These are phyloP conservation scores for Kwoniella dejecticola DNA, from an alignment of 768 basidiomycete genomes.

Conservation along the genomic window DNA sequence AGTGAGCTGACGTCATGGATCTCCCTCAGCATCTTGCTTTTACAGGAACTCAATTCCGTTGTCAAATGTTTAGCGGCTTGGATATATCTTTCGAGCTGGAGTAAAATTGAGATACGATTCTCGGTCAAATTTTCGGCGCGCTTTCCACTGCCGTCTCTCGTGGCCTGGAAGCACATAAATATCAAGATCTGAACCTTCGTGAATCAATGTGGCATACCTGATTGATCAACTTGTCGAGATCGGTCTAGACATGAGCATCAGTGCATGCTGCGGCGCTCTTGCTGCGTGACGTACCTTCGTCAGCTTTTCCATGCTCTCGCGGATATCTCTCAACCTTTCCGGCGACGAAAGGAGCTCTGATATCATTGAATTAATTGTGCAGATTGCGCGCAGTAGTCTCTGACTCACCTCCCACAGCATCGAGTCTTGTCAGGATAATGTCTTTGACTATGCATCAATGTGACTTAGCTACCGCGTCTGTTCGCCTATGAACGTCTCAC, in stretches of 20 bases:
- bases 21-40: slow-evolving; percentile 51
- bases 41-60: neutral
- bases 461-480: neutral
- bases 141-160: neutral
- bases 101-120: slow-evolving; percentile 59
- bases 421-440: slow-evolving; percentile 75
- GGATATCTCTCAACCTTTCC: slow-evolving; percentile 2
- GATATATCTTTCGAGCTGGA: slow-evolving; percentile 74
- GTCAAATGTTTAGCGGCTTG: neutral
- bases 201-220: too few species aligned
- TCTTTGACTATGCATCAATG: slow-evolving; percentile 13
- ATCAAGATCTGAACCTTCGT: too few species aligned
- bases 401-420: slow-evolving; percentile 76
- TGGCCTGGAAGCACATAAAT: slow-evolving; percentile 15
- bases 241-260: slow-evolving; percentile 61
- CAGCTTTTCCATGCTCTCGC: neutral
- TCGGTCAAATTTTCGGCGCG: slow-evolving; percentile 17
- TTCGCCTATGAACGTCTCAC: slow-evolving; percentile 55
- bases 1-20: neutral
- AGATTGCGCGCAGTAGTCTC: too few species aligned
- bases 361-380: slow-evolving; percentile 1
- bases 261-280: slow-evolving; percentile 1
- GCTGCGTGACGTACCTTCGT: neutral
- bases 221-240: slow-evolving; percentile 81
- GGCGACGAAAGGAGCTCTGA: slow-evolving; percentile 6